These are phyloP conservation scores for Torrubiella hemipterigena DNA, from an alignment of 2,329 filamentous ascomycete genomes.

Conservation along the genomic window DNA sequence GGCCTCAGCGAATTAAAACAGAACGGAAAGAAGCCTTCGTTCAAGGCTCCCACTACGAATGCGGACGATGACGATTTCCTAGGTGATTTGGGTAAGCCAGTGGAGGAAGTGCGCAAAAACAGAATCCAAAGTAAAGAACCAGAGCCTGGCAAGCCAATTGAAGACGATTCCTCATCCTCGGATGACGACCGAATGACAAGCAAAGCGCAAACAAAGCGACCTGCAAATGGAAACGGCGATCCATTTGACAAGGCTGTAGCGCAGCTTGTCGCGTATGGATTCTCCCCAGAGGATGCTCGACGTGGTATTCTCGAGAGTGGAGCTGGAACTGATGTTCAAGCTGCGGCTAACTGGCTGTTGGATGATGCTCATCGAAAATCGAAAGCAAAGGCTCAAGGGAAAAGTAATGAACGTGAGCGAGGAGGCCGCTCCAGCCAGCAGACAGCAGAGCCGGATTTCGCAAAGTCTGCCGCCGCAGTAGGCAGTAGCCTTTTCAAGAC, in stretches of 20 bases:
- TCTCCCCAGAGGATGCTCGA: constrained; percentile 71
- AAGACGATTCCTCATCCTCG: constrained; percentile 34
- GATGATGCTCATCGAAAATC: constrained; percentile 83
- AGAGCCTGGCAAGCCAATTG: constrained; percentile 44
- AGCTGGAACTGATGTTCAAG: constrained; percentile 68
- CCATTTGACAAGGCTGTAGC: constrained; percentile 66
- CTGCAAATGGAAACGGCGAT: constrained; percentile 17
- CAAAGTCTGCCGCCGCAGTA: constrained; percentile 71
- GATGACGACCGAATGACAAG: constrained; percentile 22
- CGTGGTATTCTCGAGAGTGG: constrained; percentile 71
- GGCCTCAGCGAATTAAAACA: constrained; percentile 56
- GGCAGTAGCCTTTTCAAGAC: constrained; percentile 83
- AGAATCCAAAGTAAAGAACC: constrained; percentile 26
- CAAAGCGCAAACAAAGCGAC: constrained; percentile 11
- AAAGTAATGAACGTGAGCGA: constrained; percentile 15
- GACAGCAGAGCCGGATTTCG: constrained; percentile 60
- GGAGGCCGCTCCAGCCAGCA: constrained; percentile 11
- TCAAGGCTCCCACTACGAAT: constrained; percentile 15
- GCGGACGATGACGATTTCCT: constrained; percentile 54
- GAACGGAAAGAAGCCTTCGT: too few species aligned
- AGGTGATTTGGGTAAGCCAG: constrained; percentile 51
- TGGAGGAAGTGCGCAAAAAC: constrained; percentile 48
- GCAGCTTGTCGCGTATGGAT: constrained; percentile 90
- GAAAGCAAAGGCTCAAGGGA: constrained; percentile 54
- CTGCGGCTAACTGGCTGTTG: constrained; percentile 77